Evolutionary conservation across 2,329 filamentous ascomycete genomes (phyloP), one percentile per base, ranked within the genome.

Genomic region (Venturia carpophila): DNA sequence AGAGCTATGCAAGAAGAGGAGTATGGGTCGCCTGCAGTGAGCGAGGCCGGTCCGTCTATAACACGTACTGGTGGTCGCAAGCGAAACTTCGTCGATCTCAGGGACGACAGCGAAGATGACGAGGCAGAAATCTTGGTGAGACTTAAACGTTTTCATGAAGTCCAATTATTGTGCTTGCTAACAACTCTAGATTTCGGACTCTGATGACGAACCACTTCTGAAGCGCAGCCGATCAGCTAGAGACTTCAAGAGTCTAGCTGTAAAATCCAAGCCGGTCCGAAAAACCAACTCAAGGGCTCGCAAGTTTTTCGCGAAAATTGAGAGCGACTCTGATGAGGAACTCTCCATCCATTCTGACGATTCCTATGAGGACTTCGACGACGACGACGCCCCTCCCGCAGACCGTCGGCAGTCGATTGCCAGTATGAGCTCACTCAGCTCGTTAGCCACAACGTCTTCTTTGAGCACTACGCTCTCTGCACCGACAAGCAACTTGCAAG

Each of bases 1-100:
- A 75, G 79, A 56, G 75, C 76, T 52, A 75, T 89, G 63, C 86
- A 88, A 69, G 76, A 82, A 39, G 79, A 85, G 68, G 80, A 83
- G 68, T 82, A 83, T 64, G 61, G 73, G 74, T 45, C 45, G 7
- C 24, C 17, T 43, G 21, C 34, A 24, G 62, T 17, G 9, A 63
- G 34, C 41, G 62, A 47, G 62, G 41, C 13, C 69, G 71, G 27
- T 68, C 71, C 11, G 42, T 62, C 43, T 13, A 34, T 39, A 9
- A 27, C 37, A 39, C 71, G 67, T 13, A 67, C 66, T 6, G 79
- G 79, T 70, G 77, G 76, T 67, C 73, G 68, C 52, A 77, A 75
- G 69, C 64, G 69, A 37, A 66, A 65, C 41, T 61, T 68, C 30
- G 56, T 66, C 52, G 66, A 64, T 62, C 34, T 68, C 72, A 60